Percentiles rank a stretch among this genome's conserved stretches.
Conservation (phyloP, 169 alveolate species). For the Babesia sp. region DNA sequence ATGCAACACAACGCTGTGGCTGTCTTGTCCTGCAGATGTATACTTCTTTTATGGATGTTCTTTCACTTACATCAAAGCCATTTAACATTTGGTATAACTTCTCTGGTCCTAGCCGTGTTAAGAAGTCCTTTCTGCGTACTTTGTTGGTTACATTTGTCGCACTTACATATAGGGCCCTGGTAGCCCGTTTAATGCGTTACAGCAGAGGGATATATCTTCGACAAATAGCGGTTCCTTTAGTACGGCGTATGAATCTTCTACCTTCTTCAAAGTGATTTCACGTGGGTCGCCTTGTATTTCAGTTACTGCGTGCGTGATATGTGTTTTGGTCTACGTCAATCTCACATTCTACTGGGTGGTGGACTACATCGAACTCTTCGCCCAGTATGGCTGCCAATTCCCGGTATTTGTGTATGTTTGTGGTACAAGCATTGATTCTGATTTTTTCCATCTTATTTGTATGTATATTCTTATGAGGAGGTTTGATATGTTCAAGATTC, state of each 20-base stretch:
- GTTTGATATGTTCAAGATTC: too few relatives aligned
- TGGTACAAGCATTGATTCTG: slow-evolving; percentile 37
- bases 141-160: neutral
- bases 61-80: slow-evolving; percentile 33
- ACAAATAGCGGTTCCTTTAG: slow-evolving; percentile 57
- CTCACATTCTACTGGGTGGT: slow-evolving; percentile 36
- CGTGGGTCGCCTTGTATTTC: slow-evolving; percentile 64
- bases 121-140: slow-evolving; percentile 51
- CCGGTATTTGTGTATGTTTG: slow-evolving; percentile 28
- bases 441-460: slow-evolving; percentile 18
- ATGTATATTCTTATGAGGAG: neutral
- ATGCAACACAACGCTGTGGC: slow-evolving; percentile 46
- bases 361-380: slow-evolving; percentile 42
- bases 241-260: slow-evolving; percentile 49
- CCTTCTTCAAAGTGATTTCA: slow-evolving; percentile 38
- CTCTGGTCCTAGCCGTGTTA: slow-evolving; percentile 18
- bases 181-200: slow-evolving; percentile 65
- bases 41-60: neutral
- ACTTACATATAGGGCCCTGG: slow-evolving; percentile 69
- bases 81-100: slow-evolving; percentile 29
- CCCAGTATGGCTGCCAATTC: slow-evolving; percentile 54
- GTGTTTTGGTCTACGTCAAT: too few relatives aligned
- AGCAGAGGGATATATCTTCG: slow-evolving; percentile 52
- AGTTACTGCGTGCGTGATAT: slow-evolving; percentile 16
- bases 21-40: slow-evolving; percentile 51